Conservation (phyloP, 2,329 filamentous ascomycete genomes). For the Ophiostoma himal-ulmi region DNA sequence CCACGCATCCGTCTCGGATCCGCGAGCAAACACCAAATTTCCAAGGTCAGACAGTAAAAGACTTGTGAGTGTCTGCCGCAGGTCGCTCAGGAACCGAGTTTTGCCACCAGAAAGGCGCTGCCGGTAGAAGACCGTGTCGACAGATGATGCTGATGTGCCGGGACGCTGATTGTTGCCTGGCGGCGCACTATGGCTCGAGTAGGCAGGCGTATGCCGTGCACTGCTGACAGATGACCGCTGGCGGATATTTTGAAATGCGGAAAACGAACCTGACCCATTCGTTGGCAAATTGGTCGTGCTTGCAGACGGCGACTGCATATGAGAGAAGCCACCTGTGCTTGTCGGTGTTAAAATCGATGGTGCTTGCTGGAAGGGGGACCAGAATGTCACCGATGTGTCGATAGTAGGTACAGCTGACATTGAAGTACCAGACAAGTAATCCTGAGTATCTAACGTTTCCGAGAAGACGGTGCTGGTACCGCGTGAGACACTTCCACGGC, state of each 20-base stretch:
- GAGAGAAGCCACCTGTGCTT: slow-evolving; percentile 50
- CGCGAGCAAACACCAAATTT: slow-evolving; percentile 75
- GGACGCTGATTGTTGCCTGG: slow-evolving; percentile 37
- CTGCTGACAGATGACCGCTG: slow-evolving; percentile 12
- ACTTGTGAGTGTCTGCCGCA: slow-evolving; percentile 75
- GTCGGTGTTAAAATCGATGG: slow-evolving; percentile 50
- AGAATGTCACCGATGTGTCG: slow-evolving; percentile 75
- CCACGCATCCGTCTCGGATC: slow-evolving; percentile 90
- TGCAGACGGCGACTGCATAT: slow-evolving; percentile 56
- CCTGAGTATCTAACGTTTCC: slow-evolving; percentile 63
- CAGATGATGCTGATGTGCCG: slow-evolving; percentile 61
- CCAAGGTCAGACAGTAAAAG: slow-evolving; percentile 85
- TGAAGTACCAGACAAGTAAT: slow-evolving; percentile 60
- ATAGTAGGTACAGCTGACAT: slow-evolving; percentile 64
- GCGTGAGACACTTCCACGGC: slow-evolving; percentile 54
- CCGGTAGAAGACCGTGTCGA: slow-evolving; percentile 60
- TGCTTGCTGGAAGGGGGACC: slow-evolving; percentile 70
- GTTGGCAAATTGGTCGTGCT: slow-evolving; percentile 53
- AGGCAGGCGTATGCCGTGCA: slow-evolving; percentile 27
- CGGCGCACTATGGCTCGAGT: background rate
- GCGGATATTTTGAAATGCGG: slow-evolving; percentile 1
- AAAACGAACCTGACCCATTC: background rate
- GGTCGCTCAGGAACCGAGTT: slow-evolving; percentile 66
- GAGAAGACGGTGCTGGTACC: slow-evolving; percentile 52
- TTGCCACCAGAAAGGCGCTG: slow-evolving; percentile 63